Percentiles rank a stretch among this genome's conserved stretches.
phyloP scores from a whole-genome alignment of 176 grass and related monocot genomes.

The Rhipidocladum racemiflorum region DNA sequence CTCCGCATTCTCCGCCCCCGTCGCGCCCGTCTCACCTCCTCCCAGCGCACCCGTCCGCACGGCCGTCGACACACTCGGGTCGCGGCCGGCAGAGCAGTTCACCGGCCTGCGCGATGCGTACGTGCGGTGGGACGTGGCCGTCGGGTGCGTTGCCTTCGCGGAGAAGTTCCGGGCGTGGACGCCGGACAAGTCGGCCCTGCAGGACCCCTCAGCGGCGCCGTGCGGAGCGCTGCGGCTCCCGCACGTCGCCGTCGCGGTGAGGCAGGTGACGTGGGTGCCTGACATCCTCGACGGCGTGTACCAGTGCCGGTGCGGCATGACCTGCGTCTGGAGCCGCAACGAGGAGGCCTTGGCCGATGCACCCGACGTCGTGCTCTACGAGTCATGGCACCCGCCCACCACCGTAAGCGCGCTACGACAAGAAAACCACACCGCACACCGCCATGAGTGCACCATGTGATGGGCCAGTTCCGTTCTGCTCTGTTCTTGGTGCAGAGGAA shows the following conservation, averaged over 20 bases:
- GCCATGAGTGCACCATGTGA: too few relatives aligned
- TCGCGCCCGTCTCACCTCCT: neutral
- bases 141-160: constrained; percentile 32
- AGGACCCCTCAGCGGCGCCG: constrained; percentile 2
- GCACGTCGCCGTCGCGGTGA: neutral
- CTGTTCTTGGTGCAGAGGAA: constrained; percentile 36
- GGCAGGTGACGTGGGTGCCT: neutral
- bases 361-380: constrained; percentile 9
- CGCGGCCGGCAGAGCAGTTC: neutral
- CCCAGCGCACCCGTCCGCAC: neutral
- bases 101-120: constrained; percentile 29
- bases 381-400: constrained; percentile 28
- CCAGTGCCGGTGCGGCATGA: neutral
- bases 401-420: constrained; percentile 20
- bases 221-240: neutral
- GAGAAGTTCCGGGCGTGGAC: constrained; percentile 34
- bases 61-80: constrained; percentile 19
- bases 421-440: neutral
- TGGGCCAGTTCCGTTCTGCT: neutral
- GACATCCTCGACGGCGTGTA: neutral
- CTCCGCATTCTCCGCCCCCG: constrained; percentile 22
- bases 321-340: neutral
- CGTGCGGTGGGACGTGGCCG: constrained; percentile 42
- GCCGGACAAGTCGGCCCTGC: constrained; percentile 31
- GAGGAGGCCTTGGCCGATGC: neutral